A percentile compares a stretch with the other conserved stretches of the same genome.
Conservation (phyloP, 208 protist genomes). For the Wallacemonas sp. region DNA sequence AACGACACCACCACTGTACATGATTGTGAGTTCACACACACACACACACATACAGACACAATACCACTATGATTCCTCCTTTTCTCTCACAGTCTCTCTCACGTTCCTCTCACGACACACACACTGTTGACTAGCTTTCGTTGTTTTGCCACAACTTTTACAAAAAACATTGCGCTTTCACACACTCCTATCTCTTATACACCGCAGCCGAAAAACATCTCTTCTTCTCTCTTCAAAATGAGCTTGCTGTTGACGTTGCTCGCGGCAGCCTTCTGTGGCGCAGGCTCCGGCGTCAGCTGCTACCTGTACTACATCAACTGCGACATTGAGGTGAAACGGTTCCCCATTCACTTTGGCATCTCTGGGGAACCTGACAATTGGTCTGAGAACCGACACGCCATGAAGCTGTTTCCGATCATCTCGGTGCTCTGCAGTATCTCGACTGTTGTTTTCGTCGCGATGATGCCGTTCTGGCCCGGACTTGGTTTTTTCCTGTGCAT, state of each 20-base stretch:
- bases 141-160: no score
- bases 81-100: no score
- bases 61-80: no score
- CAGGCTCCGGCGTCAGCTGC: background rate
- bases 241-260: conserved; percentile 1
- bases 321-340: background rate
- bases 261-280: background rate
- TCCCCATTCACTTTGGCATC: conserved; percentile 21
- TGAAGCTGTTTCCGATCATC: conserved; percentile 12
- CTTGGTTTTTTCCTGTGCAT: conserved; percentile 13
- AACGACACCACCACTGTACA: no score
- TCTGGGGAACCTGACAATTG: conserved; percentile 17
- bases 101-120: no score
- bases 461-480: conserved; percentile 3
- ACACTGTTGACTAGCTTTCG: no score
- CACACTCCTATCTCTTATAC: no score
- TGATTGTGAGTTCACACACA: no score
- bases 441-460: background rate
- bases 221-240: no score
- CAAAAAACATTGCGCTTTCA: no score
- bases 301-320: conserved; percentile 17
- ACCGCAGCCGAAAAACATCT: no score
- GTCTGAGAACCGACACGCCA: background rate
- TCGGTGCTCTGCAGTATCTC: background rate
- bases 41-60: no score